These are phyloP conservation scores for Corymbia citriodora DNA, from an alignment of 441 rosid species.

Conservation along the genomic window DNA sequence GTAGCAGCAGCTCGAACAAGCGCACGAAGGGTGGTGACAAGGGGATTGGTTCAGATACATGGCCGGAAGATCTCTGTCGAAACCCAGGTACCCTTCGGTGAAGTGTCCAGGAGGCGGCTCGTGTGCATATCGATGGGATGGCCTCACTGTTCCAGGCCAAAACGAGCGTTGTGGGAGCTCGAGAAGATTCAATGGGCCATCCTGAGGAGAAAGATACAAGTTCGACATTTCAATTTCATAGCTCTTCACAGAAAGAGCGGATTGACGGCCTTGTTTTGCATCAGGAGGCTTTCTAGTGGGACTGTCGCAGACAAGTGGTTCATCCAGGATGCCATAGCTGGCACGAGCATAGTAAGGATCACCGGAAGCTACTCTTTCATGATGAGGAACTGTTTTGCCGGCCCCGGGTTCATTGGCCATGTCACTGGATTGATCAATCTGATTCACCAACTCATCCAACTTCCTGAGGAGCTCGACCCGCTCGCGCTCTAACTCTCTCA, in stretches of 20 bases:
- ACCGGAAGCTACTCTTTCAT: not conserved
- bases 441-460: not conserved
- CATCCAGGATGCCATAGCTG: not conserved
- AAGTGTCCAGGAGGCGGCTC: not conserved
- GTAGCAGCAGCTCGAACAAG: not conserved
- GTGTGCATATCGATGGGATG: not conserved
- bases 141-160: not conserved
- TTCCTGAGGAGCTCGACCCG: not conserved
- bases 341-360: not conserved
- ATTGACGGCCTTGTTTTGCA: not conserved
- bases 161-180: not conserved
- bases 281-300: not conserved
- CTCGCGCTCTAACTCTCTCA: not conserved
- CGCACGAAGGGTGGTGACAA: not conserved
- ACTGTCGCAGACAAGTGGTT: not conserved
- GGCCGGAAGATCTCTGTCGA: not conserved
- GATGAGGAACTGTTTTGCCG: not conserved
- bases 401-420: not conserved
- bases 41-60: not conserved
- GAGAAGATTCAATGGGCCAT: not conserved
- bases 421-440: not conserved
- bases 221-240: not conserved
- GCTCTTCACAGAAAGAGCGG: not conserved
- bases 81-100: not conserved
- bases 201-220: not conserved